These are phyloP conservation scores for Cytospora leucostoma DNA, from an alignment of 2,329 filamentous ascomycete genomes.

Conservation along the genomic window DNA sequence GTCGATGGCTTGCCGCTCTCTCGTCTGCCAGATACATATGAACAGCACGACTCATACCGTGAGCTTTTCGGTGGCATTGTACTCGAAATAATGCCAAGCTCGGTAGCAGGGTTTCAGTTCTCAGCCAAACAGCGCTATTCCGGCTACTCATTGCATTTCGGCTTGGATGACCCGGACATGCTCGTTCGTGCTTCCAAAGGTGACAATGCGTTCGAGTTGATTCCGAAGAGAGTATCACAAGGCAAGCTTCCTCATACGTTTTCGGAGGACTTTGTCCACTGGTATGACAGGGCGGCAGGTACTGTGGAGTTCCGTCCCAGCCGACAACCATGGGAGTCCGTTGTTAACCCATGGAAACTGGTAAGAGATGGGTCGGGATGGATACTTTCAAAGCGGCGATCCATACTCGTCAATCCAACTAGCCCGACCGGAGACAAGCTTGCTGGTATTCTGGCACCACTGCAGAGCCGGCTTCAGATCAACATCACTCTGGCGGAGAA, in stretches of 20 bases:
- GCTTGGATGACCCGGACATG: slow-evolving; percentile 33
- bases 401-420: slow-evolving; percentile 37
- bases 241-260: slow-evolving; percentile 40
- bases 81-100: slow-evolving; percentile 48
- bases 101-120: slow-evolving; percentile 43
- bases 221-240: slow-evolving; percentile 41
- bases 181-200: slow-evolving; percentile 36
- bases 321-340: slow-evolving; percentile 43
- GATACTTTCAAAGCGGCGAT: slow-evolving; percentile 30
- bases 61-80: slow-evolving; percentile 45
- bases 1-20: slow-evolving; percentile 52
- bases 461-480: slow-evolving; percentile 41
- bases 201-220: slow-evolving; percentile 32
- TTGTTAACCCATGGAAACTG: slow-evolving; percentile 1
- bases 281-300: slow-evolving; percentile 41
- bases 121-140: slow-evolving; percentile 37
- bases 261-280: slow-evolving; percentile 46
- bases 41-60: slow-evolving; percentile 42
- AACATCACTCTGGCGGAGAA: slow-evolving; percentile 36
- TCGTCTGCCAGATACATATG: slow-evolving; percentile 49
- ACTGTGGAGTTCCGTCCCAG: slow-evolving; percentile 39
- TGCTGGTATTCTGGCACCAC: slow-evolving; percentile 36
- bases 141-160: slow-evolving; percentile 42
- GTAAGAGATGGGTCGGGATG: slow-evolving; percentile 23
- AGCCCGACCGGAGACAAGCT: slow-evolving; percentile 40